phyloP scores from a whole-genome alignment of 148 eudicot species.

The Limonium bicolor region DNA sequence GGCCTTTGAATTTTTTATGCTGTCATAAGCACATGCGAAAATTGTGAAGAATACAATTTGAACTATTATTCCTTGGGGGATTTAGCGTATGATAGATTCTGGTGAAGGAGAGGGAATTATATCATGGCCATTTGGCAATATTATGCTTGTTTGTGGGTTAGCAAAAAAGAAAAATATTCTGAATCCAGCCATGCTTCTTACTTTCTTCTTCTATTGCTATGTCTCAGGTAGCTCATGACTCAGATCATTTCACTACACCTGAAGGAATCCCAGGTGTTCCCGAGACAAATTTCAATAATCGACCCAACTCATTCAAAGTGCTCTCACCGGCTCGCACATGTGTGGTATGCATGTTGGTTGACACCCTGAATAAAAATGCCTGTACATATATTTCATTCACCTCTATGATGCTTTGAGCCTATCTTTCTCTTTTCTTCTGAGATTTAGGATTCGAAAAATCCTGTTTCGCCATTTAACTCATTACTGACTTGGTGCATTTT shows the following conservation, averaged over 20 bases:
- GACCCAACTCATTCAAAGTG: slow-evolving; percentile 90
- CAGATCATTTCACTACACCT: slow-evolving; percentile 81
- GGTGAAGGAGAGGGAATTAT: too few species aligned
- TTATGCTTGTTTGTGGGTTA: not conserved
- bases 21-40: too few species aligned
- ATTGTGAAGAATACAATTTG: too few species aligned
- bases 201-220: too few species aligned
- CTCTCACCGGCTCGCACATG: slow-evolving; percentile 90
- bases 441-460: too few species aligned
- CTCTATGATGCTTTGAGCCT: too few species aligned
- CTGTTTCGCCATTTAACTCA: too few species aligned
- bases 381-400: not conserved
- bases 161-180: not conserved
- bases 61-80: too few species aligned
- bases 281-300: slow-evolving; percentile 89
- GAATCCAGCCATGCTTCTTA: not conserved
- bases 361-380: not conserved
- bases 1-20: too few species aligned
- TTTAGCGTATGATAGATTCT: too few species aligned
- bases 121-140: too few species aligned
- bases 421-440: too few species aligned
- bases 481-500: not conserved
- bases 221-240: slow-evolving; percentile 79
- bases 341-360: slow-evolving; percentile 40
- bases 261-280: slow-evolving; percentile 97